These are phyloP conservation scores for Globisporangium orthogonon DNA, from an alignment of 352 stramenopile species.

Conservation along the genomic window DNA sequence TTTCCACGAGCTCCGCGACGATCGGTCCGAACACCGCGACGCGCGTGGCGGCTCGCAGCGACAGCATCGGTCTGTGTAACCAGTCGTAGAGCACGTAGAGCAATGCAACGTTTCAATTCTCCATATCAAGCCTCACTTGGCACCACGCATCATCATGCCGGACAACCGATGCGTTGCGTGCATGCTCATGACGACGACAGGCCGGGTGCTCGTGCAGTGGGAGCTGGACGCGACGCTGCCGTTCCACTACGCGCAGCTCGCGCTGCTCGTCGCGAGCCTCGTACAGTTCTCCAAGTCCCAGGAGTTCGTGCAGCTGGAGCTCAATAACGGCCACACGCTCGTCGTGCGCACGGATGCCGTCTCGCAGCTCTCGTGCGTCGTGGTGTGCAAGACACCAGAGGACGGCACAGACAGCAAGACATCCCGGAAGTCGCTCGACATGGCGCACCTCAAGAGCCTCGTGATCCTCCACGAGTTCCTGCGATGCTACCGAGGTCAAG, in stretches of 20 bases:
- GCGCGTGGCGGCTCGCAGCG: constrained; percentile 19
- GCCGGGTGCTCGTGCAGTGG: constrained; percentile 36
- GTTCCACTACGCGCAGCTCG: constrained; percentile 34
- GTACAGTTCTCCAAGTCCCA: constrained; percentile 42
- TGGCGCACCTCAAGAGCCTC: constrained; percentile 33
- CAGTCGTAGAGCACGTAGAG: constrained; percentile 9
- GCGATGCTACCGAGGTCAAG: constrained; percentile 15
- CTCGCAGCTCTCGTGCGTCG: constrained; percentile 29
- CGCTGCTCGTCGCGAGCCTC: constrained; percentile 47
- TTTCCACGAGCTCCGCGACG: constrained; percentile 14
- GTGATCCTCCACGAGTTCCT: constrained; percentile 41
- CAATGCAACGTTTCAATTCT: too few species aligned
- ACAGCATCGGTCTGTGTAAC: constrained; percentile 29
- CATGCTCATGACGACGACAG: constrained; percentile 44
- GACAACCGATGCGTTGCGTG: constrained; percentile 22
- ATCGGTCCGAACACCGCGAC: constrained; percentile 11
- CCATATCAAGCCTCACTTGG: too few species aligned
- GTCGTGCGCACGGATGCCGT: constrained; percentile 28
- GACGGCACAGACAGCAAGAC: neutral
- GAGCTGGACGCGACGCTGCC: constrained; percentile 36
- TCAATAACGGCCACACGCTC: constrained; percentile 29
- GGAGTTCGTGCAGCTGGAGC: constrained; percentile 26
- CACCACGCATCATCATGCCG: neutral
- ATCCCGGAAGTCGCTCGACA: constrained; percentile 15
- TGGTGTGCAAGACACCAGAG: constrained; percentile 26